Base-by-base conservation (phyloP, 306 rosid species). In the Adenanthera pavonina region DNA sequence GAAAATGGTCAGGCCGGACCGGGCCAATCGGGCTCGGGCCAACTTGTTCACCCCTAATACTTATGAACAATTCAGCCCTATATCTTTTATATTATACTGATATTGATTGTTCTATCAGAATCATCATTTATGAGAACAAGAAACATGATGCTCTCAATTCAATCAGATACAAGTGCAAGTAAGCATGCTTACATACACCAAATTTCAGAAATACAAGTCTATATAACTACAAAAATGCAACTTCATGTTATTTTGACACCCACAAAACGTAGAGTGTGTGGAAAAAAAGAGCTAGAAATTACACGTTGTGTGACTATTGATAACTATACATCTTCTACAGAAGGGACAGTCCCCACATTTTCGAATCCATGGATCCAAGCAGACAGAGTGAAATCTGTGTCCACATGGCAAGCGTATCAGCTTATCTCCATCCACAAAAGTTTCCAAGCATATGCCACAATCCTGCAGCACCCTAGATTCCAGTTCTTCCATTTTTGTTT, bases 401-500 rank as follows among this genome's bases (percentile, higher is more conserved):
- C 75, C 89, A 84, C 98, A 95, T 3, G 91, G 90, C 87, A 95
- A 82, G 79, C 74, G 78, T 77, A 87, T 82, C 74, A 95, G 92
- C 62, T 79, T 60, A 34, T 95, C 97, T 59, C 97, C 97, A 20
- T 79, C 89, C 10, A 40, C 16, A 70, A 90, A 92, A 85, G 87
- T 82, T 83, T 95, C 98, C 80, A 95, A 86, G 80, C 97, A 95
- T 88, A 95, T 92, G 79, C 97, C 82, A 84, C 98, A 95, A 35
- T 95, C 98, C 44, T 44, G 78, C 10, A 86, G 70, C 43, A 76
- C 78, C 53, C 77, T 80, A 68, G 86, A 77, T 47, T 66, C 90
- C 35, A 48, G 75, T 43, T 68, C 81, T 30, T 69, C 56, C 54
- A 6, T 3, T 20, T 7, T 33, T 11, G 64, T 19, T 48, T 81